These are phyloP conservation scores for Aspergillus sp. DNA, from an alignment of 2,329 filamentous ascomycete species.

Conservation along the genomic window DNA sequence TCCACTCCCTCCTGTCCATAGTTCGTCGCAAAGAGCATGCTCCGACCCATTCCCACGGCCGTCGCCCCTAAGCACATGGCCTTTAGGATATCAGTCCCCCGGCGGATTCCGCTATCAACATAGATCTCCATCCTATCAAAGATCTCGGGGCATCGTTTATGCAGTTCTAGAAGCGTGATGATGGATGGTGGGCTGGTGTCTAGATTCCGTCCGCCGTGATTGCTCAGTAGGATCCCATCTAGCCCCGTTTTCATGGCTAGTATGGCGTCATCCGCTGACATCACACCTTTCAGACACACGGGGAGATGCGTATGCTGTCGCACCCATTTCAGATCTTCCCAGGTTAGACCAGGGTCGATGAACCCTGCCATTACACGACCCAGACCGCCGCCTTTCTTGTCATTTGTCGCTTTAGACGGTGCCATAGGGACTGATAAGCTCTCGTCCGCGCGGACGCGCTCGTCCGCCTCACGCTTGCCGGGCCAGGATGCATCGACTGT, in stretches of 20 bases:
- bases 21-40: constrained; percentile 47
- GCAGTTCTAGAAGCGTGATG: constrained; percentile 48
- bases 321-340: constrained; percentile 51
- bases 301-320: constrained; percentile 42
- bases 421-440: constrained; percentile 38
- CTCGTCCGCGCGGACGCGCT: constrained; percentile 46
- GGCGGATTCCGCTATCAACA: constrained; percentile 48
- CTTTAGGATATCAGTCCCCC: constrained; percentile 51
- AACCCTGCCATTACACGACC: constrained; percentile 48
- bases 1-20: constrained; percentile 52
- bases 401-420: constrained; percentile 40
- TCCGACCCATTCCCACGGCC: constrained; percentile 49
- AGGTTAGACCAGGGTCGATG: constrained; percentile 47
- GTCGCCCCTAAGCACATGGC: constrained; percentile 48
- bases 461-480: constrained; percentile 51
- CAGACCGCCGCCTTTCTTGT: constrained; percentile 49
- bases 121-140: constrained; percentile 47
- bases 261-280: constrained; percentile 50
- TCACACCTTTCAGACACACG: constrained; percentile 53
- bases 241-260: constrained; percentile 45
- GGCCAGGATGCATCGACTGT: constrained; percentile 52
- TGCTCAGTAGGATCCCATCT: constrained; percentile 51
- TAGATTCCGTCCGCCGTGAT: constrained; percentile 53
- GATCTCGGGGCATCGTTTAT: constrained; percentile 44
- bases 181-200: constrained; percentile 47